Evolutionary conservation across 805 yeast species (phyloP), one percentile per base, ranked within the genome.

Genomic region (Candida palmyrensis): DNA sequence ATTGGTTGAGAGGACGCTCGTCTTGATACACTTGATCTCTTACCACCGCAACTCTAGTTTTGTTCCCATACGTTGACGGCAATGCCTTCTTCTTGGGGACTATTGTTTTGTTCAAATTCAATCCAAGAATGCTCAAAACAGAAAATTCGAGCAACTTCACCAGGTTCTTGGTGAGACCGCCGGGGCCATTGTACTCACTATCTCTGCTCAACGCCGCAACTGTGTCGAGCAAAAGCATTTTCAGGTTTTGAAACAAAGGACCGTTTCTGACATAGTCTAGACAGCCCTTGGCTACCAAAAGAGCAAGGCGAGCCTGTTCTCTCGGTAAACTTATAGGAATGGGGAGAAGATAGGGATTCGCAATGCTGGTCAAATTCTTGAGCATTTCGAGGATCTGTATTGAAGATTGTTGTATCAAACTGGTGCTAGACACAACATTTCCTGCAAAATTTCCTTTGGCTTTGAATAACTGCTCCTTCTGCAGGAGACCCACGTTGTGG

Each of bases 241-340:
- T 81, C 49, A 80, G 76, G 32, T 79, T 87, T 48, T 77, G 83
- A 49, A 80, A 78, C 35, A 87, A 57, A 1, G 90, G 79, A 0
- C 96, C 95, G 24, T 88, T 87, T 50, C 85, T 77, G 2, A 85
- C 78, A 50, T 84, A 86, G 41, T 87, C 96, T 36, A 88, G 62
- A 1, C 87, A 75, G 11, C 94, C 88, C 32, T 76, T 75, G 0
- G 88, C 86, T 18, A 80, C 82, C 29, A 82, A 46, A 19, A 83
- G 59, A 0, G 82, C 67, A 41, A 79, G 69, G 30, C 87, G 61
- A 2, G 84, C 77, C 45, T 73, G 76, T 39, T 79, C 76, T 39
- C 87, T 55, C 0, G 82, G 63, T 7, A 75, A 56, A 42, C 79
- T 81, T 29, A 79, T 52, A 0, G 92, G 89, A 9, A 82, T 52